A percentile compares a stretch with the other conserved stretches of the same genome.
phyloP scores from a whole-genome alignment of 169 alveolate species.

The Plasmodium yoelii region DNA sequence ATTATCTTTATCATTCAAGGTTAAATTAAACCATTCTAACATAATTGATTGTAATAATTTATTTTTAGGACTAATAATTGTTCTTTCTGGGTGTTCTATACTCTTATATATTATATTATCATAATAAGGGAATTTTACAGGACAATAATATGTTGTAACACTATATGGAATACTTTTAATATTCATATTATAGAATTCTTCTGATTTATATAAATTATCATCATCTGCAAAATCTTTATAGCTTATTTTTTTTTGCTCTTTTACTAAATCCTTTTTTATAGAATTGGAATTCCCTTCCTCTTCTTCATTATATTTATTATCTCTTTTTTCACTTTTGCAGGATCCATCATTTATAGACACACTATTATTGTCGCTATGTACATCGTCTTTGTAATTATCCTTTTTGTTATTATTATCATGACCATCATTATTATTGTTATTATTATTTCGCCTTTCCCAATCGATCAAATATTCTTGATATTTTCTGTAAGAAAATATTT shows the following conservation, averaged over 20 bases:
- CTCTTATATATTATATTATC: conserved; percentile 85
- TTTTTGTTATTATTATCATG: not conserved
- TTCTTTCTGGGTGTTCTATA: conserved; percentile 82
- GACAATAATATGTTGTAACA: conserved; percentile 86
- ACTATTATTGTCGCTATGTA: not conserved
- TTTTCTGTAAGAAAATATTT: conserved; percentile 76
- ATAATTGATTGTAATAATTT: conserved; percentile 86
- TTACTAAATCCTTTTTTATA: not conserved
- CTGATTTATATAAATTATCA: conserved; percentile 71
- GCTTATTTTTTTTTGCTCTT: conserved; percentile 6
- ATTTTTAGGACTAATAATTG: conserved; percentile 85
- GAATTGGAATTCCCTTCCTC: not conserved
- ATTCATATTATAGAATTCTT: conserved; percentile 78
- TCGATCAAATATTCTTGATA: conserved; percentile 56
- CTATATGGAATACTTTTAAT: conserved; percentile 86
- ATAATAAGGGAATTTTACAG: conserved; percentile 86
- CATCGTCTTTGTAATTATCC: not conserved
- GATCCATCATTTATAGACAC: not conserved
- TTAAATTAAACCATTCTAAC: conserved; percentile 64
- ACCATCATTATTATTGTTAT: not conserved
- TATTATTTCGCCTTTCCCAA: conserved; percentile 2
- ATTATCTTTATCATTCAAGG: conserved; percentile 29
- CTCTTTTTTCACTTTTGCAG: not conserved
- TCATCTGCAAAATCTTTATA: conserved; percentile 43
- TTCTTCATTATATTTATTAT: conserved; percentile 1